Percentiles rank a stretch among this genome's conserved stretches.
Evolutionary conservation across 306 rosid species (phyloP).

Genomic region (Lithocarpus polystachyus): DNA sequence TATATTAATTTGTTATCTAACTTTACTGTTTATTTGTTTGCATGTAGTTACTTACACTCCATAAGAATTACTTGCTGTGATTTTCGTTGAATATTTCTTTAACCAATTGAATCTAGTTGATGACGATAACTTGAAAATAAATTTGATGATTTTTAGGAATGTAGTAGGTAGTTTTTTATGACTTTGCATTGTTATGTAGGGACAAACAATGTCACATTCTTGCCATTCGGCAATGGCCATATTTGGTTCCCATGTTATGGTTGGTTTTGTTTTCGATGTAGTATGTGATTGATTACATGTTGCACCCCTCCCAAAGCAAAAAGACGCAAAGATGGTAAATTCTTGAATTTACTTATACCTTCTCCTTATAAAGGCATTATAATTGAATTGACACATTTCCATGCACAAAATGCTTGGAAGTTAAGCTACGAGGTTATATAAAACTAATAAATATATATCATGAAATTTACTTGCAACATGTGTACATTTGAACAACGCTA

Average conservation of each 20-base stretch:
- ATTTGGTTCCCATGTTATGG: neutral
- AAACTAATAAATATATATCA: neutral
- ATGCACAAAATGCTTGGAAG: no score
- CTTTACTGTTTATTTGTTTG: constrained; percentile 21
- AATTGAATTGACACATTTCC: fast-evolving
- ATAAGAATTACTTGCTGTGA: constrained; percentile 27
- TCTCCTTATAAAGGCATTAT: fast-evolving
- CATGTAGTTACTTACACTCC: constrained; percentile 20
- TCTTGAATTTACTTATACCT: no score
- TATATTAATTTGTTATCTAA: neutral
- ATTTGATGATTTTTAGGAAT: constrained; percentile 17
- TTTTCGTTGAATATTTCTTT: constrained; percentile 13
- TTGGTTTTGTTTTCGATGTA: neutral
- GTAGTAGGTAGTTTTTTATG: constrained; percentile 18
- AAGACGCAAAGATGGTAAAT: no score
- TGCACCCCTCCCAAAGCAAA: neutral
- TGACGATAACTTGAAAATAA: constrained; percentile 6
- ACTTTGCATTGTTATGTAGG: constrained; percentile 30
- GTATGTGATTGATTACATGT: neutral
- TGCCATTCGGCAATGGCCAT: neutral
- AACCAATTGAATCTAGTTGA: constrained; percentile 10
- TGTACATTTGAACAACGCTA: neutral
- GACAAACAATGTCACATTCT: constrained; percentile 22
- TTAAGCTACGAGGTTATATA: no score
- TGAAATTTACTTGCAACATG: neutral